Base-by-base conservation (phyloP, 2,329 filamentous ascomycete species). In the Arthroderma uncinatum region DNA sequence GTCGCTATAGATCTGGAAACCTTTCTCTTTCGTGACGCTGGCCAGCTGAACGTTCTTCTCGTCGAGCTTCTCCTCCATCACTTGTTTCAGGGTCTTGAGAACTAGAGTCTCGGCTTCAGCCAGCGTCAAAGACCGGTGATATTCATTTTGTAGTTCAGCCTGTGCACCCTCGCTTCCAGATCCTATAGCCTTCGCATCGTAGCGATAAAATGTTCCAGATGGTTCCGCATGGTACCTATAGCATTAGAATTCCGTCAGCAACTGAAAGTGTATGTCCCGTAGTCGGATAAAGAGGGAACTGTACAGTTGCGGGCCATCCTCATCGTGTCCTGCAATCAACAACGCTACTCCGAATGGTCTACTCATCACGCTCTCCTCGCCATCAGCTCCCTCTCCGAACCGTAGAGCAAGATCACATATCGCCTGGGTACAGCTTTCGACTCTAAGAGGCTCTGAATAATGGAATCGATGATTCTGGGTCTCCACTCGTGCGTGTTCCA, bases 11-110 rank as follows among this genome's bases (percentile, higher is more conserved):
- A 98, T 96, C 77, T 89, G 86, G 81, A 98, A 98, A 57, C 93
- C 93, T 76, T 88, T 92, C 64, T 96, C 92, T 80, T 91, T 95
- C 62, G 93, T 98, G 58, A 98, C 93, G 70, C 92, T 97, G 56
- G 93, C 93, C 65, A 98, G 76, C 78, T 98, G 93, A 63, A 98
- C 93, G 70, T 98, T 98, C 83, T 98, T 98, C 62, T 90, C 82
- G 72, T 98, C 93, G 60, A 98, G 81, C 79, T 98, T 98, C 83
- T 98, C 93, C 77, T 98, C 93, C 93, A 98, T 98, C 65, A 98
- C 93, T 77, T 98, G 93, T 82, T 97, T 98, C 72, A 98, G 75
- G 37, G 93, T 98, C 83, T 97, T 97, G 68, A 98, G 79, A 54
- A 95, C 91, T 63, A 98, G 78, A 2, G 91, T 93, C 78, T 98